phyloP scores from a whole-genome alignment of 2,329 filamentous ascomycete genomes.

The Tolypocladium ophioglossoides region DNA sequence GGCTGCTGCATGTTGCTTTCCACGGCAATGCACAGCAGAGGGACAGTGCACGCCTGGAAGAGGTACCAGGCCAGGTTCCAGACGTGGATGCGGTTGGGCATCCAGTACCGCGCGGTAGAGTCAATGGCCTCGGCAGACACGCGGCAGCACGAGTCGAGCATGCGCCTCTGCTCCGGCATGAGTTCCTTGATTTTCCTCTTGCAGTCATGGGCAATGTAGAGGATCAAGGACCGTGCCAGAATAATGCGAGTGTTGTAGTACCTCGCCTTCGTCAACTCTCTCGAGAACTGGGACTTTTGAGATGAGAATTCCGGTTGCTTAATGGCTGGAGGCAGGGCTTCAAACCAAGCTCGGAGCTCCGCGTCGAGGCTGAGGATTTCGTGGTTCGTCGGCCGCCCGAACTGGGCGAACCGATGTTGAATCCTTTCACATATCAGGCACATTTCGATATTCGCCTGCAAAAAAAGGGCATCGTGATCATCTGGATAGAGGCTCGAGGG shows the following conservation, averaged over 20 bases:
- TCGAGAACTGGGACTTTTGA: conserved; percentile 13
- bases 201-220: conserved; percentile 13
- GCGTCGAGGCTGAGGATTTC: conserved; percentile 16
- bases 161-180: conserved; percentile 10
- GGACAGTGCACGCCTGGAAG: conserved; percentile 21
- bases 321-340: conserved; percentile 10
- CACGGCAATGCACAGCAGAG: conserved; percentile 17
- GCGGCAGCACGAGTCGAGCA: conserved; percentile 12
- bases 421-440: conserved; percentile 18
- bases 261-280: conserved; percentile 18
- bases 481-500: conserved; percentile 11
- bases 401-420: conserved; percentile 18
- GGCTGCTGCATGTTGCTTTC: conserved; percentile 9
- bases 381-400: conserved; percentile 10
- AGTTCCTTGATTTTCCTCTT: conserved; percentile 6
- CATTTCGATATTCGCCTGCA: conserved; percentile 16
- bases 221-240: conserved; percentile 11
- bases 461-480: conserved; percentile 13
- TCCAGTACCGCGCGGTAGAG: conserved; percentile 19
- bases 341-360: conserved; percentile 16
- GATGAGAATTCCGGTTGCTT: conserved; percentile 12
- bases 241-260: conserved; percentile 18
- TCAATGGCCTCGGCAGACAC: conserved; percentile 19
- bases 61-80: conserved; percentile 22
- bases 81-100: conserved; percentile 18